Base-by-base conservation (phyloP, 192 early-diverging fungal species). In the Dimargaris verticillata region DNA sequence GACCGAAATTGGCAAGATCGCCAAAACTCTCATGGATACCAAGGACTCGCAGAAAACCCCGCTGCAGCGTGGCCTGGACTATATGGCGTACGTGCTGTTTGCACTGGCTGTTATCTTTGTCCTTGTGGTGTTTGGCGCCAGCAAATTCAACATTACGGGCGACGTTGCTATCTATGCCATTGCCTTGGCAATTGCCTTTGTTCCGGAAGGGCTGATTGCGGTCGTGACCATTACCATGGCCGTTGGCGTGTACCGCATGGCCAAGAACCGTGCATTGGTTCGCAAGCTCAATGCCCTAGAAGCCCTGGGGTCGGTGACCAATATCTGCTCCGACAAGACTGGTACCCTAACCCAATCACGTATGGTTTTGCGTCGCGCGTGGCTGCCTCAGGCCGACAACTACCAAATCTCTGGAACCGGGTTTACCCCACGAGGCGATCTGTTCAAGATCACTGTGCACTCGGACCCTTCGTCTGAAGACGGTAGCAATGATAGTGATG, bases 271-370 rank as follows among this genome's bases (percentile, higher is more conserved):
- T 63, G 92, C 91, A 3, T 84, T 97, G 50, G 92, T 97, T 5
- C 82, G 92, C 62, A 88, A 90, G 67, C 70, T 93, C 25, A 84
- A 84, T 12, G 87, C 88, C 6, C 78, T 97, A 2, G 94, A 97
- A 74, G 85, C 85, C 24, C 70, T 97, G 15, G 94, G 94, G 18
- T 86, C 91, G 2, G 88, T 97, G 13, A 91, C 89, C 38, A 86
- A 88, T 65, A 89, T 97, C 67, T 97, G 94, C 71, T 95, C 94
- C 9, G 93, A 94, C 68, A 97, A 97, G 78, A 85, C 83, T 0
- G 93, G 93, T 25, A 96, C 93, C 14, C 72, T 94, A 33, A 97
- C 93, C 0, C 89, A 94, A 72, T 87, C 88, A 62, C 93, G 92
- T 68, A 97, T 97, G 93, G 91, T 92, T 10, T 75, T 90, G 24